Evolutionary conservation across 2,329 filamentous ascomycete genomes (phyloP), one percentile per base, ranked within the genome.

Genomic region (Trichoderma sp.): DNA sequence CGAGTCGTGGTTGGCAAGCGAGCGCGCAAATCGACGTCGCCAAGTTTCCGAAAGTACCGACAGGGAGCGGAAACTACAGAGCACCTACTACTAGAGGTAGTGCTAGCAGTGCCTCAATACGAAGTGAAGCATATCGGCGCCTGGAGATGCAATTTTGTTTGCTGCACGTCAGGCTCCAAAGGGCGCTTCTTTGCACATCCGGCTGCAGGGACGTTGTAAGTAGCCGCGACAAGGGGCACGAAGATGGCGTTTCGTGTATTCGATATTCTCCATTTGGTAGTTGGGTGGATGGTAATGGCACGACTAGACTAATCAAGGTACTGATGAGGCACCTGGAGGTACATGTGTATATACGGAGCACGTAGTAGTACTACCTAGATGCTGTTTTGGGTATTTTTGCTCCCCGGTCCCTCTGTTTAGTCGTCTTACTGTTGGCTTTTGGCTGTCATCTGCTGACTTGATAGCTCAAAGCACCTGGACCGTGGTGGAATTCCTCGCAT

Each of bases 11-110:
- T 42, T 27, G 32, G 17, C 54, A 67, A 67, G 64, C 56, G 64
- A 67, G 64, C 65, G 35, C 57, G 65, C 65, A 54, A 61, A 53
- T 67, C 45, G 57, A 56, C 57, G 64, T 56, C 57, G 65, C 57
- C 65, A 67, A 22, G 48, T 61, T 56, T 60, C 64, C 64, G 64
- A 61, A 50, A 50, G 64, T 58, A 56, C 54, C 64, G 64, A 67
- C 61, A 64, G 50, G 48, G 61, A 35, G 29, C 61, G 48, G 50
- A 54, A 34, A 45, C 34, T 34, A 32, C 25, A n/a, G 19, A 22
- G 17, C 25, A 50, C 45, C 45, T 50, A 25, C 5, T 37, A 50
- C 19, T 12, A 25, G 27, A 48, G 34, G 60, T 27, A 50, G 22
- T n/a, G n/a, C 22, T 35, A 17, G 34, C 39, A 15, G 19, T 35